Conservation (phyloP, 2,329 filamentous ascomycete species). For the Penicillium psychrosexuale region DNA sequence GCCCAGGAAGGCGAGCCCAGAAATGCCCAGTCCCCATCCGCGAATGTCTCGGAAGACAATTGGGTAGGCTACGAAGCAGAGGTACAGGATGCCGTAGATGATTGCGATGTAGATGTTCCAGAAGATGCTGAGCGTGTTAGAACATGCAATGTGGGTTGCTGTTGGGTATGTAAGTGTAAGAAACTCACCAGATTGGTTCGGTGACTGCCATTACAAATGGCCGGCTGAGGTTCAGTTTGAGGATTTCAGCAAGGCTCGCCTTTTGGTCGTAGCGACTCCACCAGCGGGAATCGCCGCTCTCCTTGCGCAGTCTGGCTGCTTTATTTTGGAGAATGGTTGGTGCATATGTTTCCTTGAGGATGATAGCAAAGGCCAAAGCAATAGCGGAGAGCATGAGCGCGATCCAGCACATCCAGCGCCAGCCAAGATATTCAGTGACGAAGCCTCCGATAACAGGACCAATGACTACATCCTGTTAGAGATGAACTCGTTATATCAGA, state of each 20-base stretch:
- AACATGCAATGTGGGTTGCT: not conserved
- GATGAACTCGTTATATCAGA: not conserved
- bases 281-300: conserved; percentile 68
- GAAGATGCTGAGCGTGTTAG: conserved; percentile 56
- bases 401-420: conserved; percentile 86
- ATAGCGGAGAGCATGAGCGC: conserved; percentile 68
- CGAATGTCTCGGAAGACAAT: conserved; percentile 74
- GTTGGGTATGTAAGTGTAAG: not conserved
- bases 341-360: conserved; percentile 72
- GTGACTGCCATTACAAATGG: conserved; percentile 74
- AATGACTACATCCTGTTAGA: conserved; percentile 36
- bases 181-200: conserved; percentile 74
- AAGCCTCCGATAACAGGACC: conserved; percentile 79
- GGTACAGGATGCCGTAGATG: conserved; percentile 81
- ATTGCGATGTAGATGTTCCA: conserved; percentile 71
- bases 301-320: conserved; percentile 61
- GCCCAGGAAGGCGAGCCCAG: conserved; percentile 75
- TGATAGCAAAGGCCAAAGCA: conserved; percentile 57
- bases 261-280: conserved; percentile 79
- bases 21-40: conserved; percentile 71
- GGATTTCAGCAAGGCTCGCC: conserved; percentile 59
- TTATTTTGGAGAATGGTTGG: conserved; percentile 67
- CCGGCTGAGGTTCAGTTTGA: conserved; percentile 72
- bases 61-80: conserved; percentile 88
- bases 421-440: conserved; percentile 66